Evolutionary conservation across 345 rosid species (phyloP).

Genomic region (Eucalyptus marginata): DNA sequence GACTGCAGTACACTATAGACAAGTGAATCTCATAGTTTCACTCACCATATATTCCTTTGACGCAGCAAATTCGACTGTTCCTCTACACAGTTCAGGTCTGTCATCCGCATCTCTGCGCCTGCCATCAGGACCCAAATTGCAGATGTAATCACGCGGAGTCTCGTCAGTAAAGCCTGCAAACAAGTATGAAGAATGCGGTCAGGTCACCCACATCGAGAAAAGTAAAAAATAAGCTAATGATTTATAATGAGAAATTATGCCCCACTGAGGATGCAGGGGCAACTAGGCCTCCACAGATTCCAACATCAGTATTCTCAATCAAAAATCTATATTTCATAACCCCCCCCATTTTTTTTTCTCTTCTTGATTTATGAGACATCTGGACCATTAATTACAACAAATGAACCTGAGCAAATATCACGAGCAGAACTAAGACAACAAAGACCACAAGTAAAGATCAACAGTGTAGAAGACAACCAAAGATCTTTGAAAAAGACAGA

Average conservation of each 20-base stretch:
- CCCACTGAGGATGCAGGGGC: background rate
- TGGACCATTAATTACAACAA: background rate
- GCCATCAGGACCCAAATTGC: slow-evolving; percentile 92
- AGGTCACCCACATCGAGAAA: background rate
- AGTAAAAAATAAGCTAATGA: background rate
- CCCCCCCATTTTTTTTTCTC: no score
- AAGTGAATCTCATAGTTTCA: background rate
- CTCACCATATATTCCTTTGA: slow-evolving; percentile 90
- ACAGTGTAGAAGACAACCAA: background rate
- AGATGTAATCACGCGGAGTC: slow-evolving; percentile 80
- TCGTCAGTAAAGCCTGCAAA: slow-evolving; percentile 68
- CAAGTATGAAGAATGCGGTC: background rate
- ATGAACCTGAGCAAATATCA: background rate
- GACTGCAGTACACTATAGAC: background rate
- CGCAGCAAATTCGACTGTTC: slow-evolving; percentile 92
- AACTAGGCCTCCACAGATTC: background rate
- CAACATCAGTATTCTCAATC: background rate
- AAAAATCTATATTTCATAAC: background rate
- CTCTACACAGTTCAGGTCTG: slow-evolving; percentile 93
- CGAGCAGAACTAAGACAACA: background rate
- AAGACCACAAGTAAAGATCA: background rate
- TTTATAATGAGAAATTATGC: background rate
- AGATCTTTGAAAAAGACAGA: background rate
- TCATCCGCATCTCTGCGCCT: slow-evolving; percentile 93
- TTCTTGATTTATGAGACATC: background rate